phyloP scores from a whole-genome alignment of 2,329 filamentous ascomycete genomes.

The Balansia obtecta region DNA sequence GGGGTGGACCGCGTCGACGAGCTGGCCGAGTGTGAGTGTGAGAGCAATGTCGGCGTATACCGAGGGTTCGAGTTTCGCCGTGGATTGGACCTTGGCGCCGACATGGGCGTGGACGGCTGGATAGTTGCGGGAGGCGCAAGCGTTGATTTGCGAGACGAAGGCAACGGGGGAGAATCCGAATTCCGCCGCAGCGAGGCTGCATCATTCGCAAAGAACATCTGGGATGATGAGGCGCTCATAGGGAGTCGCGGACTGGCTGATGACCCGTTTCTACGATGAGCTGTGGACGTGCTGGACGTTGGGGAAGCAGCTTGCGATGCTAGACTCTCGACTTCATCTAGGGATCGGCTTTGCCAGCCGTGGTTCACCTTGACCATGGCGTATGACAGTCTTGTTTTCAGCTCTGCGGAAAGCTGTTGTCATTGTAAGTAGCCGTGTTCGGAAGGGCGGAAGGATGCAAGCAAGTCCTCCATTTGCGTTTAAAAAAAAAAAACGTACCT shows the following conservation, averaged over 20 bases:
- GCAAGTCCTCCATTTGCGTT: background rate
- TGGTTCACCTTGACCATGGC: conserved; percentile 90
- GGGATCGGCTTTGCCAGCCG: conserved; percentile 69
- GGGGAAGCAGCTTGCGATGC: conserved; percentile 58
- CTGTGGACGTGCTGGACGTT: conserved; percentile 42
- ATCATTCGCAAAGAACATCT: conserved; percentile 15
- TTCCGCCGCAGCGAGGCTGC: conserved; percentile 13
- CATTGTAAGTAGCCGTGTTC: conserved; percentile 9
- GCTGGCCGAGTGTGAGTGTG: conserved; percentile 34
- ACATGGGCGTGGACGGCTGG: conserved; percentile 30
- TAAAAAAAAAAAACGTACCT: too few relatives aligned
- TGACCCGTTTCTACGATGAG: conserved; percentile 37
- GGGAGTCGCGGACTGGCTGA: conserved; percentile 42
- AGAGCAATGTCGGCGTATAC: conserved; percentile 37
- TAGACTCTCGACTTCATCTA: conserved; percentile 66
- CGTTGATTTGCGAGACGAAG: conserved; percentile 21
- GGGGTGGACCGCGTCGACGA: conserved; percentile 27
- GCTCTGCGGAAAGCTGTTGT: conserved; percentile 57
- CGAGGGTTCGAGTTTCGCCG: conserved; percentile 39
- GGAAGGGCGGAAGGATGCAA: background rate
- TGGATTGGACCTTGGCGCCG: conserved; percentile 23
- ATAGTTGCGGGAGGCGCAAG: conserved; percentile 44
- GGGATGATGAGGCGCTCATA: conserved; percentile 18
- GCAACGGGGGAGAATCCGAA: conserved; percentile 25
- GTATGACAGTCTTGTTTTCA: conserved; percentile 77